Conservation (phyloP, 164 flowering plant genomes). For the Stephania cephalantha region DNA sequence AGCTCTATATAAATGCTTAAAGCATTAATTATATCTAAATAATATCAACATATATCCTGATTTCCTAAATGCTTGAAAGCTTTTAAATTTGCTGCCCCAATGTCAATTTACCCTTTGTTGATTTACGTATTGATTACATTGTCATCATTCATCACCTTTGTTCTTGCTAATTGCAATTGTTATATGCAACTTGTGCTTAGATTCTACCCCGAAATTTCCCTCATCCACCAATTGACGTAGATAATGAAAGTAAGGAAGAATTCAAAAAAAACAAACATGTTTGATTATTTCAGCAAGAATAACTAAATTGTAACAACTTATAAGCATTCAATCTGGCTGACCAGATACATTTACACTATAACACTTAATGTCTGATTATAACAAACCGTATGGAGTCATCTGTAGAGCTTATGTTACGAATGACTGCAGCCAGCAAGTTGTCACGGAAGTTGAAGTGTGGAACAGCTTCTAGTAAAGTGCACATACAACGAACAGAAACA, state of each 20-base stretch:
- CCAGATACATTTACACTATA: not conserved
- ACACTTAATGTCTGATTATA: not conserved
- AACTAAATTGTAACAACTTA: not conserved
- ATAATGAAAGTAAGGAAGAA: not conserved
- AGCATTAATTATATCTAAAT: no score
- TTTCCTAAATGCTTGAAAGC: no score
- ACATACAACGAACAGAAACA: slow-evolving; percentile 69
- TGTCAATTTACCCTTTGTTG: no score
- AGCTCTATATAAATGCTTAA: no score
- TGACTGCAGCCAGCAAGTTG: slow-evolving; percentile 53
- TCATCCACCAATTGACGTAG: not conserved
- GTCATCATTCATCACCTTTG: no score
- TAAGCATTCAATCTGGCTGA: no score
- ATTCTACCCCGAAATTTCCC: not conserved
- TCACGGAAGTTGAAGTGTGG: slow-evolving; percentile 93
- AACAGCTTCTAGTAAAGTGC: slow-evolving; percentile 75
- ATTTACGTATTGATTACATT: no score
- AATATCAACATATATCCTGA: no score
- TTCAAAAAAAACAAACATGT: not conserved
- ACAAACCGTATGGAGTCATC: slow-evolving; percentile 72
- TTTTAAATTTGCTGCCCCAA: no score
- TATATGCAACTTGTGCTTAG: not conserved
- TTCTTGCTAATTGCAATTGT: no score
- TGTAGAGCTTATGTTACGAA: slow-evolving; percentile 57
- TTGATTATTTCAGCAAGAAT: not conserved